These are phyloP conservation scores for Solanum chacoense DNA, from an alignment of 305 asterid genomes.

Conservation along the genomic window DNA sequence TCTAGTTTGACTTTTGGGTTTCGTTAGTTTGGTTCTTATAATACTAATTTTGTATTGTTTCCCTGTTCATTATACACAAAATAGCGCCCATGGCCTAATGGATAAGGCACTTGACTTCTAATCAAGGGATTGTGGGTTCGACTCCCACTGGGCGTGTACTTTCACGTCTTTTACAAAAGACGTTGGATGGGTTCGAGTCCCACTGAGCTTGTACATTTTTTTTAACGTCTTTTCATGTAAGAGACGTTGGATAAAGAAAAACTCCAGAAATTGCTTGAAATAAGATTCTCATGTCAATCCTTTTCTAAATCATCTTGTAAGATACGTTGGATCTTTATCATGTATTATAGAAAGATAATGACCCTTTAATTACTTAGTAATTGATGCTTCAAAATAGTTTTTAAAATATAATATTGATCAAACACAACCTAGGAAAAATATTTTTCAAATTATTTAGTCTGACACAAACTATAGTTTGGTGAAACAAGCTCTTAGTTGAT, in stretches of 20 bases:
- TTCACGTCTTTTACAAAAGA: no score
- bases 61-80: background rate
- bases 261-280: no score
- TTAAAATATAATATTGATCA: background rate
- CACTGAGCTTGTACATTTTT: background rate
- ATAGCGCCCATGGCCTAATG: conserved; percentile 83
- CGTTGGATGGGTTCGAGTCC: no score
- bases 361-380: background rate
- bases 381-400: background rate
- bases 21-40: background rate
- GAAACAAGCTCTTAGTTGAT: background rate
- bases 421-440: background rate
- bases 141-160: background rate
- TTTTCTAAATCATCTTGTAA: background rate
- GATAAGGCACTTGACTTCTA: conserved; percentile 98
- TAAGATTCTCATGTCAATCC: no score
- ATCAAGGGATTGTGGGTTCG: conserved; percentile 64
- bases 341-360: background rate
- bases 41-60: rapidly evolving
- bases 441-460: no score
- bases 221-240: no score
- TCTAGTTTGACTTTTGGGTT: background rate
- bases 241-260: background rate
- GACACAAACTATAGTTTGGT: background rate
- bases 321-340: background rate